phyloP scores from a whole-genome alignment of 2,329 filamentous ascomycete genomes.

The Volutella citrinella region DNA sequence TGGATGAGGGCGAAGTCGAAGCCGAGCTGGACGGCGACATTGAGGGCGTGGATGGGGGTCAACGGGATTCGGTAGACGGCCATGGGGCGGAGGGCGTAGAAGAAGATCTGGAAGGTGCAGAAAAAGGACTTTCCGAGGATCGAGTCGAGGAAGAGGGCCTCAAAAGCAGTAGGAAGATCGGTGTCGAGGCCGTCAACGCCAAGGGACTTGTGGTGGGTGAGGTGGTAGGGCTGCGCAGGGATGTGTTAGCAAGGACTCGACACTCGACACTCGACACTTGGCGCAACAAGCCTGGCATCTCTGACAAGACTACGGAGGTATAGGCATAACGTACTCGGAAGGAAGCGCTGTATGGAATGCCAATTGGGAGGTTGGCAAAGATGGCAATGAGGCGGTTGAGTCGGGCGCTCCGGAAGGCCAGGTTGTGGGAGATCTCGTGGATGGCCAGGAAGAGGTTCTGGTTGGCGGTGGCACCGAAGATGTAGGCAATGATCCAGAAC shows the following conservation, averaged over 20 bases:
- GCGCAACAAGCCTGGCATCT: background rate
- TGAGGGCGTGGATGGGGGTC: slow-evolving; percentile 79
- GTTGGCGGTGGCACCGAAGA: slow-evolving; percentile 92
- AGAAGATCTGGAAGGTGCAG: slow-evolving; percentile 98
- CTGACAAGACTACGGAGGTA: background rate
- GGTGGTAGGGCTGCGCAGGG: slow-evolving; percentile 74
- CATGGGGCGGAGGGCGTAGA: slow-evolving; percentile 96
- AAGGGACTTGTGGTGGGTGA: slow-evolving; percentile 98
- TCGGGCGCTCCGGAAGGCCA: slow-evolving; percentile 79
- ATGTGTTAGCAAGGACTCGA: slow-evolving; percentile 19
- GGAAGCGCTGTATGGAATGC: slow-evolving; percentile 90
- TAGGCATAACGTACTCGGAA: slow-evolving; percentile 66
- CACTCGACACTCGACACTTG: too few species aligned
- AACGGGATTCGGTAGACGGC: slow-evolving; percentile 87
- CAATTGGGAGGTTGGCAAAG: slow-evolving; percentile 93
- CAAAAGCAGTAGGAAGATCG: slow-evolving; percentile 86
- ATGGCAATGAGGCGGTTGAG: slow-evolving; percentile 87
- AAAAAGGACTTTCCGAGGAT: slow-evolving; percentile 97
- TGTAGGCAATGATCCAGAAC: slow-evolving; percentile 84
- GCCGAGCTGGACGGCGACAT: slow-evolving; percentile 70
- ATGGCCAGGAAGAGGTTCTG: slow-evolving; percentile 98
- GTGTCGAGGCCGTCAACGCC: slow-evolving; percentile 95
- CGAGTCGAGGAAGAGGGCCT: slow-evolving; percentile 91
- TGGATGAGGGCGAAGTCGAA: slow-evolving; percentile 73
- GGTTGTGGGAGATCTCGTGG: slow-evolving; percentile 97